Evolutionary conservation across 2,329 filamentous ascomycete genomes (phyloP), one percentile per base, ranked within the genome.

Genomic region (Rhynchosporium agropyri): DNA sequence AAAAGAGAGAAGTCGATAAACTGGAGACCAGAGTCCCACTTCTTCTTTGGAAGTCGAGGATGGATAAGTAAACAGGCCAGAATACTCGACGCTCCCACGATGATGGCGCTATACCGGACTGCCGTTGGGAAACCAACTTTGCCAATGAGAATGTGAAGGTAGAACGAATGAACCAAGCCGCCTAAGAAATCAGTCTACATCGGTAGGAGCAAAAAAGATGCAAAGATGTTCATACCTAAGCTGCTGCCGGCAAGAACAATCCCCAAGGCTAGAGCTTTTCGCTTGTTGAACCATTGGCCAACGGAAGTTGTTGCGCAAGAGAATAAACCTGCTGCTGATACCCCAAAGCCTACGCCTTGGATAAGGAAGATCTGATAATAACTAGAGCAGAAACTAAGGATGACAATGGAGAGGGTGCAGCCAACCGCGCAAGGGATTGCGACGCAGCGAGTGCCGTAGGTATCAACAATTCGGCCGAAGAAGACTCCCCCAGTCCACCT

Each of bases 51-150:
- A 6, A 63, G 31, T 5, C 61, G 58, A 33, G 61, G 36, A 69
- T 81, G 71, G 65, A 80, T 68, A 67, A 79, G 79, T 31, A 75
- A 74, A 31, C 71, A 87, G 74, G 57, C 86, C 80, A 62, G n/a
- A n/a, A 28, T 13, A 7, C 49, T 40, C 2, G 54, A 46, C 3
- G 56, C 40, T 15, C 49, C 58, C 2, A 68, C 60, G 38, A 89
- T 79, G 58, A 90, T 81, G 0, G 83, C 87, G 65, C 88, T 79
- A 0, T 82, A 79, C 0, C 87, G 78, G n/a, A 88, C 80, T 0
- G 87, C 87, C 85, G 86, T 89, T 0, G 79, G 78, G 69, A 88
- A 89, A 0, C 87, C 87, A 3, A 89, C 75, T 20, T 77, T 78
- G 0, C 85, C 84, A 1, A 89, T 75, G 15, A 89, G 75, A 59